These are phyloP conservation scores for Cladosporium oxysporum DNA, from an alignment of 2,329 filamentous ascomycete species.

Conservation along the genomic window DNA sequence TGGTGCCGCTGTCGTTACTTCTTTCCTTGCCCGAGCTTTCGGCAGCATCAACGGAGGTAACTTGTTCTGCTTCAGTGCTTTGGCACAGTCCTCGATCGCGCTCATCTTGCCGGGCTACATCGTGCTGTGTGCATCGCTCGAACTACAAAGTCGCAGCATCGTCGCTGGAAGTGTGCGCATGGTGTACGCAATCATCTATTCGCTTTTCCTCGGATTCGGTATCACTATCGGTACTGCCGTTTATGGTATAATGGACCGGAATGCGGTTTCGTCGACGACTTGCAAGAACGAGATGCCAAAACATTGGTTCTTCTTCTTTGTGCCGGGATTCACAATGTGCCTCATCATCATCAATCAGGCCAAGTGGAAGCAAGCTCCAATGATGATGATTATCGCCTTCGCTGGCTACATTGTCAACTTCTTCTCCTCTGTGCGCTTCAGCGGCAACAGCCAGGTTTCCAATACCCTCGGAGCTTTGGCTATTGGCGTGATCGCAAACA, in stretches of 20 bases:
- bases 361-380: conserved; percentile 74
- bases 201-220: conserved; percentile 54
- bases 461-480: conserved; percentile 76
- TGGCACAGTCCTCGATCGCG: conserved; percentile 53
- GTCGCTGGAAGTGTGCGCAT: conserved; percentile 55
- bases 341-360: conserved; percentile 79
- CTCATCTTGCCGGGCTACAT: conserved; percentile 54
- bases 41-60: conserved; percentile 47
- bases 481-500: conserved; percentile 75
- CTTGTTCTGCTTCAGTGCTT: conserved; percentile 53
- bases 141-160: conserved; percentile 51
- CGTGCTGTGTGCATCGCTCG: conserved; percentile 52
- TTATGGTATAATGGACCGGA: conserved; percentile 50
- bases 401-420: conserved; percentile 75
- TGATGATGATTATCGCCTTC: conserved; percentile 74
- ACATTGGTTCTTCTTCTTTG: conserved; percentile 68
- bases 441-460: conserved; percentile 70
- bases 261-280: conserved; percentile 47
- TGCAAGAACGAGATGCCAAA: conserved; percentile 52
- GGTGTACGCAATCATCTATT: conserved; percentile 57
- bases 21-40: conserved; percentile 51
- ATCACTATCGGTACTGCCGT: conserved; percentile 54
- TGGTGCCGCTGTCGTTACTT: conserved; percentile 51
- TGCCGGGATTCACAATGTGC: conserved; percentile 71
- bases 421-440: conserved; percentile 67